phyloP scores from a whole-genome alignment of 495 filamentous ascomycete genomes.

The Penicillium chermesinum region DNA sequence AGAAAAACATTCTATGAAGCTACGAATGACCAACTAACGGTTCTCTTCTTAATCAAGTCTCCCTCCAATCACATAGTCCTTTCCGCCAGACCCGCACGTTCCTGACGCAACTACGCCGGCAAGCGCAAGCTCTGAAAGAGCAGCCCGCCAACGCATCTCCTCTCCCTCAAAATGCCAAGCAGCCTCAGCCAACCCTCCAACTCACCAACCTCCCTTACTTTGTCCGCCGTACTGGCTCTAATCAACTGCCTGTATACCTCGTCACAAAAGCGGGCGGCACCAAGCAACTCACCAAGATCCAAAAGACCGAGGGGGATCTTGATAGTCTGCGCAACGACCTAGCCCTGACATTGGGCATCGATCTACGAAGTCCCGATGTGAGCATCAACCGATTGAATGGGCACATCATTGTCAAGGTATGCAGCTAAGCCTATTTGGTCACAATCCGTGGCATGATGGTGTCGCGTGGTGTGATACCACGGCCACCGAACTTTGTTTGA shows the following conservation, averaged over 20 bases:
- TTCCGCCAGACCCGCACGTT: conserved; percentile 37
- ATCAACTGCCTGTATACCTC: conserved; percentile 76
- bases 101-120: conserved; percentile 35
- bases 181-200: conserved; percentile 22
- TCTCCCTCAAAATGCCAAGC: conserved; percentile 19
- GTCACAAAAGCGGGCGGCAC: conserved; percentile 72
- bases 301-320: conserved; percentile 71
- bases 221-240: conserved; percentile 63
- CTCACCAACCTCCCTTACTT: conserved; percentile 59
- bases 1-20: not conserved
- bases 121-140: conserved; percentile 37
- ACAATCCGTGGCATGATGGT: not conserved
- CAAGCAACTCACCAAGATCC: conserved; percentile 65
- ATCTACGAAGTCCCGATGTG: conserved; percentile 37
- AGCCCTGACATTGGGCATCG: conserved; percentile 41
- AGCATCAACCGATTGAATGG: conserved; percentile 55
- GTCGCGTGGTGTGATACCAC: not conserved
- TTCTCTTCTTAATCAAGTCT: conserved; percentile 1
- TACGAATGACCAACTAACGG: conserved; percentile 1
- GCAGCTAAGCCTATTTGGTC: too few relatives aligned
- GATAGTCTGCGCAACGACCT: conserved; percentile 50
- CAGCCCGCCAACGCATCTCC: conserved; percentile 24
- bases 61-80: conserved; percentile 4
- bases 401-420: conserved; percentile 61
- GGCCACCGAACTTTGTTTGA: not conserved